Base-by-base conservation (phyloP, 2,329 filamentous ascomycete species). In the Trichoderma koningiopsis region DNA sequence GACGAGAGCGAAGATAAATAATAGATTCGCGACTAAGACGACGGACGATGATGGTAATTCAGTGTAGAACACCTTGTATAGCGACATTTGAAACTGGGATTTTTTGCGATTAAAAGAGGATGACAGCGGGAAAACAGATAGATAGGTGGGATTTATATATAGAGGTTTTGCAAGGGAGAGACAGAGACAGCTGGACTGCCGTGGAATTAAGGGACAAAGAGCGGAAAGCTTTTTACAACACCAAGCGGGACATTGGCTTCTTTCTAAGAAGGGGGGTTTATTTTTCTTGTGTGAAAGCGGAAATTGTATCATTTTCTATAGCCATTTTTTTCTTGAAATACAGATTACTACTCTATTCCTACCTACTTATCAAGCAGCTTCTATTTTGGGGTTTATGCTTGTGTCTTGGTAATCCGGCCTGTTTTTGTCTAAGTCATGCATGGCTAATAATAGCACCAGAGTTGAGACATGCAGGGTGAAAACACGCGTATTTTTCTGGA, bases 171-270 rank as follows among this genome's bases (percentile, higher is more conserved):
- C 19, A 59, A 27, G 35, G 29, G 53, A 40, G 61, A 64, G 8
- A 33, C 10, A 11, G 33, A 33, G 33, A 33, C 64, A 68, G 71
- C 70, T 68, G 68, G 71, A 56, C 63, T 71, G 67, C 55, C 40
- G n/a, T 49, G 35, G 52, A 40, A 35, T 13, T 29, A 35, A 52
- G n/a, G 24, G 27, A 55, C 16, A 33, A 33, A 33, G 33, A 53
- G 37, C 19, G 53, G 24, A 55, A 24, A 52, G 33, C 33, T 33
- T 33, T 11, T 33, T 49, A n/a, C 35, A 16, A 43, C 57, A 19
- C 33, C 40, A 52, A 52, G 40, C 31, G 24, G 49, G 33, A 55
- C 22, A 55, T 64, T 24, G 40, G 7, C 37, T 27, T 49, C 37
- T 55, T 43, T 33, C 35, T 52, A 8, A 52, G 52, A 31, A 49